A percentile compares a stretch with the other conserved stretches of the same genome.
Conservation (phyloP, 2,329 filamentous ascomycete species). For the Lachnellula occidentalis region DNA sequence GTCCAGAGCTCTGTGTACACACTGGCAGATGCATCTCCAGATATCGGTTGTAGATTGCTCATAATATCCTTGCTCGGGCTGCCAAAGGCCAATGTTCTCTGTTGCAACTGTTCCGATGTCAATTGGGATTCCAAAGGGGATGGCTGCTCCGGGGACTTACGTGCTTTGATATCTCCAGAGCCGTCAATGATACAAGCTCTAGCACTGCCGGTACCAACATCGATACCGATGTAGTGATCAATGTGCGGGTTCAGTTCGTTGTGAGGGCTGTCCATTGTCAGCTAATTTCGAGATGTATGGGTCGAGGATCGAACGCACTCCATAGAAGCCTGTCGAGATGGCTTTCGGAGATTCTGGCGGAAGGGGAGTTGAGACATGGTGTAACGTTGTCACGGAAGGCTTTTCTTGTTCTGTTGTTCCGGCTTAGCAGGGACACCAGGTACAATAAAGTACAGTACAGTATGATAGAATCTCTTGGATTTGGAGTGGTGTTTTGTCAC, state of each 20-base stretch:
- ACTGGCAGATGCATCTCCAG: constrained; percentile 89
- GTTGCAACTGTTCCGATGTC: constrained; percentile 47
- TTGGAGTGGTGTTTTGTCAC: background rate
- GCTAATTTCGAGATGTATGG: background rate
- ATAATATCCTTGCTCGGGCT: constrained; percentile 70
- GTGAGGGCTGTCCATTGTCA: constrained; percentile 26
- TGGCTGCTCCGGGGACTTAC: constrained; percentile 13
- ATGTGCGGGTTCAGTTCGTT: constrained; percentile 35
- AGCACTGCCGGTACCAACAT: constrained; percentile 93
- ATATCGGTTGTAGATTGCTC: constrained; percentile 99
- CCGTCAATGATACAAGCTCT: constrained; percentile 93
- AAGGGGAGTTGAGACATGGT: constrained; percentile 25
- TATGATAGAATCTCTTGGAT: background rate
- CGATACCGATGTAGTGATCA: constrained; percentile 74
- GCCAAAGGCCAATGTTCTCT: constrained; percentile 75
- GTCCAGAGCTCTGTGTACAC: constrained; percentile 74
- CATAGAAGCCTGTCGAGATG: constrained; percentile 30
- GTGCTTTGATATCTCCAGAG: constrained; percentile 76
- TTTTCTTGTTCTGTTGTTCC: constrained; percentile 1
- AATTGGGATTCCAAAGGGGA: background rate
- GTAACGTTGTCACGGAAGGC: background rate
- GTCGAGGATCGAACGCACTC: constrained; percentile 22
- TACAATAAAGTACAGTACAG: constrained; percentile 2
- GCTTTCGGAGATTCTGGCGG: constrained; percentile 27
- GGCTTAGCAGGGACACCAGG: constrained; percentile 11